Conservation (phyloP, 2,329 filamentous ascomycete genomes). For the Trichoderma aggressivum region DNA sequence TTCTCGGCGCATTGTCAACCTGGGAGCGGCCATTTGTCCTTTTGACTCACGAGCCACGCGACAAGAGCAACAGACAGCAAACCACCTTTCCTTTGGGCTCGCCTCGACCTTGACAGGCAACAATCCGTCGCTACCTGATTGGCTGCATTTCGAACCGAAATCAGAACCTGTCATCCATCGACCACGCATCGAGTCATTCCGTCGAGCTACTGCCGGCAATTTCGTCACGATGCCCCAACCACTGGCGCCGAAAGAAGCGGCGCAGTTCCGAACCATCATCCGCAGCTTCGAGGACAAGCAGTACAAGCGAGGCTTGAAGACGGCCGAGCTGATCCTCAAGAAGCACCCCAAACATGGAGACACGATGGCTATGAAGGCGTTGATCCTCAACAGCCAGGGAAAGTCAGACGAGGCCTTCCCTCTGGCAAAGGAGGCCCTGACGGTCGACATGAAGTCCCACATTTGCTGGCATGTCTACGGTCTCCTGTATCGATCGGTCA, state of each 20-base stretch:
- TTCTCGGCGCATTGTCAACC: not conserved
- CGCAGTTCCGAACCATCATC: slow-evolving; percentile 91
- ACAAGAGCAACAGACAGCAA: not conserved
- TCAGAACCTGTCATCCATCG: not conserved
- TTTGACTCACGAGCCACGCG: not conserved
- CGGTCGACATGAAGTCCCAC: slow-evolving; percentile 97
- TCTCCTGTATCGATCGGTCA: slow-evolving; percentile 83
- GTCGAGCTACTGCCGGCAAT: not conserved
- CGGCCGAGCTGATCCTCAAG: slow-evolving; percentile 91
- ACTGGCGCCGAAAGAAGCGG: slow-evolving; percentile 81
- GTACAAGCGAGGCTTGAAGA: slow-evolving; percentile 91
- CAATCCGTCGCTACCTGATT: not conserved
- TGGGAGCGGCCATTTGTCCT: not conserved
- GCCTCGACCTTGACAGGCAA: not conserved
- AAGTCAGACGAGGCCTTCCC: slow-evolving; percentile 93
- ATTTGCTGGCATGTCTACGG: slow-evolving; percentile 99
- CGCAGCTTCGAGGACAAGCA: slow-evolving; percentile 98
- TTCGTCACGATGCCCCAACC: slow-evolving; percentile 61
- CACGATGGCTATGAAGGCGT: slow-evolving; percentile 97
- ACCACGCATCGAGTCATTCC: not conserved
- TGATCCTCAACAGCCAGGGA: slow-evolving; percentile 90
- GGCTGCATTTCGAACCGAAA: not conserved
- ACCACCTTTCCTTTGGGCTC: not conserved
- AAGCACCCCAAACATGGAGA: slow-evolving; percentile 96
- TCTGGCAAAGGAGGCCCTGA: slow-evolving; percentile 86